phyloP scores from a whole-genome alignment of 495 filamentous ascomycete genomes.

The Trichoderma virens region DNA sequence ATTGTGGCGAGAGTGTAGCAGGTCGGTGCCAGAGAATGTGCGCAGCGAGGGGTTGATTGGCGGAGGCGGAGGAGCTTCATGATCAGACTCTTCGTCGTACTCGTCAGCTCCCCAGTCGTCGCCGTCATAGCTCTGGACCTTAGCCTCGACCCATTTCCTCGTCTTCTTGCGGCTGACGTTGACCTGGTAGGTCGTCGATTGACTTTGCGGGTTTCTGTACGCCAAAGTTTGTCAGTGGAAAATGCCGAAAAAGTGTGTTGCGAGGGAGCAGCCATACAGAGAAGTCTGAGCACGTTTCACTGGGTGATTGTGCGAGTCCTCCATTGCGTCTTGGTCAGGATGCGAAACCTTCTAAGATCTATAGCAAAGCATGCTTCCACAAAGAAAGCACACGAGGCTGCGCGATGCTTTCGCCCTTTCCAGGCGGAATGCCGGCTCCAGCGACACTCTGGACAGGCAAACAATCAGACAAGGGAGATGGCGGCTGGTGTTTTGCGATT shows the following conservation, averaged over 20 bases:
- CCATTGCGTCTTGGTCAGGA: conserved; percentile 2
- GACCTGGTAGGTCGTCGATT: conserved; percentile 40
- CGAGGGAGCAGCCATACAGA: neutral
- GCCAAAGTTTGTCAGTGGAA: neutral
- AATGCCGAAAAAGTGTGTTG: neutral
- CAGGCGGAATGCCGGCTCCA: neutral
- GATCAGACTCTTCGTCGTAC: conserved; percentile 56
- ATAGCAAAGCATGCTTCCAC: neutral
- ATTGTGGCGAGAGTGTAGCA: conserved; percentile 8
- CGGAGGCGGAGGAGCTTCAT: conserved; percentile 37
- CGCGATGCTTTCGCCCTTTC: neutral
- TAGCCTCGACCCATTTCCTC: conserved; percentile 90
- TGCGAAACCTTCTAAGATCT: neutral
- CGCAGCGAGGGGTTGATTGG: conserved; percentile 15
- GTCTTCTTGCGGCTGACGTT: conserved; percentile 90
- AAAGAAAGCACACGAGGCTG: neutral
- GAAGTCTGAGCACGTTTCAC: conserved; percentile 1
- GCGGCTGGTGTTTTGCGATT: neutral
- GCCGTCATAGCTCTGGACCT: conserved; percentile 79
- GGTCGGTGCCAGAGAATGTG: neutral
- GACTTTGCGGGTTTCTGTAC: conserved; percentile 25
- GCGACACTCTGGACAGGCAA: neutral
- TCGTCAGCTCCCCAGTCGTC: conserved; percentile 91
- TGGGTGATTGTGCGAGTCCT: neutral
- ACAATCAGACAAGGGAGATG: neutral